Base-by-base conservation (phyloP, 2,329 filamentous ascomycete species). In the Arthrobotrys iridis region DNA sequence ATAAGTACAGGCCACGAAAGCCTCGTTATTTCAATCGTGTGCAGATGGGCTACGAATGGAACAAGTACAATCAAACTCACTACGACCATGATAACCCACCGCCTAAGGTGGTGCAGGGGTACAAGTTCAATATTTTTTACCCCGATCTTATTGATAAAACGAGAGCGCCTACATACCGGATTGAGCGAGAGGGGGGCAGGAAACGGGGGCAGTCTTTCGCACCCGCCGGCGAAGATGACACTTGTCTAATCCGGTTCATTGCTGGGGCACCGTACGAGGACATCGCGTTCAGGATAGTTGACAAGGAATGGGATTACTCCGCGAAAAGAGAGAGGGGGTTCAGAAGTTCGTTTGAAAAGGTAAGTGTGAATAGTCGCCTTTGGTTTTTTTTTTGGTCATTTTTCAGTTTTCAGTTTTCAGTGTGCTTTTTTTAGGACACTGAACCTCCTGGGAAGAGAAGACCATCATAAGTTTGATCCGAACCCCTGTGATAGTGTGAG, bases 101-200 rank as follows among this genome's bases (percentile, higher is more conserved):
- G 0, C 95, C 95, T 24, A 97, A 97, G 83, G 94, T 99, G 4
- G 95, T 99, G 8, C 95, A 99, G 82, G 95, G 95, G 67, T 99
- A 99, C 86, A 97, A 96, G 82, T 99, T 99, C 86, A 98, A 99
- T 84, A 94, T 99, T 59, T 99, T 99, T 83, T 99, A 99, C 81
- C 95, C 95, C 0, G 95, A 99, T 79, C 88, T 99, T 30, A 93
- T 98, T 80, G 93, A 98, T 84, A 96, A 94, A 83, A 88, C 90
- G 30, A 97, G 93, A 83, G 93, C 95, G 1, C 95, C 95, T 7
- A 98, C 93, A 0, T 99, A 96, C 84, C 92, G 92, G 81, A 98
- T 99, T 78, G 92, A 97, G 80, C 90, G 95, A 41, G 95, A 98
- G 83, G 89, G 95, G 80, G 95, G 95, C 13, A 87, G 95, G 71